Conservation (phyloP, 1,139 yeast genomes). For the Magnusiomyces fungicola region DNA sequence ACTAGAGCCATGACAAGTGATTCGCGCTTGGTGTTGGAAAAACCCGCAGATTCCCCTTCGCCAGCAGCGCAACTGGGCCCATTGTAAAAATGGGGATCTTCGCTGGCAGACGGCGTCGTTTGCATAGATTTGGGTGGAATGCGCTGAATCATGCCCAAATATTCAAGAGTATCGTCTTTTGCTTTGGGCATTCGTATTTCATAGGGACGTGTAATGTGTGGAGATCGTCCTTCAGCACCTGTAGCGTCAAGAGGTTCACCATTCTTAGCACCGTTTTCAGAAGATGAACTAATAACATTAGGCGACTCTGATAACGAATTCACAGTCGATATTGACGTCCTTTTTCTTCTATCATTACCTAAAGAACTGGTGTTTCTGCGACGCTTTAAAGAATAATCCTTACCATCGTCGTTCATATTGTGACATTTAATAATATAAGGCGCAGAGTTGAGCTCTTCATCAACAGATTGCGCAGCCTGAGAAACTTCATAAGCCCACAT, state of each 20-base stretch:
- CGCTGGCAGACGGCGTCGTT: conserved; percentile 6
- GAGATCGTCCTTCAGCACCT: background rate
- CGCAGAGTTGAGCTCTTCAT: conserved; percentile 5
- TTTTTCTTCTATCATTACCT: too few relatives aligned
- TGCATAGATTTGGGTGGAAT: conserved; percentile 16
- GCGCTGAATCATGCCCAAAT: conserved; percentile 16
- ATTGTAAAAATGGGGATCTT: background rate
- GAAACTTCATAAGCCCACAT: conserved; percentile 26
- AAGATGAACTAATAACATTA: background rate
- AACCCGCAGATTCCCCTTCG: background rate
- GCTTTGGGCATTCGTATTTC: conserved; percentile 10
- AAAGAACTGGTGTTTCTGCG: background rate
- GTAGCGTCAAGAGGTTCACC: background rate
- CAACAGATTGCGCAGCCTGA: conserved; percentile 9
- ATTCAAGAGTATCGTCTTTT: conserved; percentile 16
- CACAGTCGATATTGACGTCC: too few relatives aligned
- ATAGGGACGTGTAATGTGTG: conserved; percentile 3
- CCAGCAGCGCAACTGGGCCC: background rate
- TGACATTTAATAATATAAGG: conserved; percentile 1
- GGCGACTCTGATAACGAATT: background rate
- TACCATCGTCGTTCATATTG: background rate
- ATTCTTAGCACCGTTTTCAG: background rate
- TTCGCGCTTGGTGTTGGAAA: conserved; percentile 5
- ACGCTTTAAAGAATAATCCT: background rate
- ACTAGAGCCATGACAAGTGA: conserved; percentile 13